phyloP scores from a whole-genome alignment of 805 yeast species.

The Cyberlindnera mycetangii region DNA sequence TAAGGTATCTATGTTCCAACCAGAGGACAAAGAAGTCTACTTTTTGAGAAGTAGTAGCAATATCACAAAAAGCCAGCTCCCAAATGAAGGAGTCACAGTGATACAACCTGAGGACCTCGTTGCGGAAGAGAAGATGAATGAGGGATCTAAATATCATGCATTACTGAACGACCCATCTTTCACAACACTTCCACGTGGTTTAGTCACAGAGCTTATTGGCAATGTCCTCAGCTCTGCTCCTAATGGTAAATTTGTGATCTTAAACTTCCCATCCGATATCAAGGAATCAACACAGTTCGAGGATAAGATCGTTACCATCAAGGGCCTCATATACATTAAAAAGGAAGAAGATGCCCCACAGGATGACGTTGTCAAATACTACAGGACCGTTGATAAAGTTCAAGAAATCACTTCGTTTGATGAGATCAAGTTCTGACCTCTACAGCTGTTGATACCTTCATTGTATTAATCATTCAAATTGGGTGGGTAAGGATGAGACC shows the following conservation, averaged over 20 bases:
- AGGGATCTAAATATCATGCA: conserved; percentile 46
- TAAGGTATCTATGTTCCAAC: conserved; percentile 40
- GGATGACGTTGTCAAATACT: conserved; percentile 55
- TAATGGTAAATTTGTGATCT: conserved; percentile 40
- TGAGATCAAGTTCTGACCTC: conserved; percentile 5
- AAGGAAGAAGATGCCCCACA: conserved; percentile 22
- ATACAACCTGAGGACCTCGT: conserved; percentile 52
- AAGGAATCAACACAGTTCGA: conserved; percentile 73
- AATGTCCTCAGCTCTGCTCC: conserved; percentile 28
- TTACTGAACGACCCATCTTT: conserved; percentile 41
- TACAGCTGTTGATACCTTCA: too few relatives aligned
- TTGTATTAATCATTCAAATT: too few relatives aligned
- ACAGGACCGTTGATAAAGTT: conserved; percentile 61
- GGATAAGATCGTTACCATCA: conserved; percentile 56
- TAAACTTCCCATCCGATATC: conserved; percentile 59
- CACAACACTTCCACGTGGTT: conserved; percentile 33
- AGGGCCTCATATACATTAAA: conserved; percentile 36
- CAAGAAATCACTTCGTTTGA: conserved; percentile 10
- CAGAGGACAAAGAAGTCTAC: conserved; percentile 40
- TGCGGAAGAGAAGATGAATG: conserved; percentile 41
- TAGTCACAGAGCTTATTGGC: conserved; percentile 33
- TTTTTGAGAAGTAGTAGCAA: conserved; percentile 32
- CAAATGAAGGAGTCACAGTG: conserved; percentile 27
- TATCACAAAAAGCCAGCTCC: conserved; percentile 11
- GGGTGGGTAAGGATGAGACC: too few relatives aligned